These are phyloP conservation scores for Phytophthora meadii DNA, from an alignment of 352 stramenopile species.

Conservation along the genomic window DNA sequence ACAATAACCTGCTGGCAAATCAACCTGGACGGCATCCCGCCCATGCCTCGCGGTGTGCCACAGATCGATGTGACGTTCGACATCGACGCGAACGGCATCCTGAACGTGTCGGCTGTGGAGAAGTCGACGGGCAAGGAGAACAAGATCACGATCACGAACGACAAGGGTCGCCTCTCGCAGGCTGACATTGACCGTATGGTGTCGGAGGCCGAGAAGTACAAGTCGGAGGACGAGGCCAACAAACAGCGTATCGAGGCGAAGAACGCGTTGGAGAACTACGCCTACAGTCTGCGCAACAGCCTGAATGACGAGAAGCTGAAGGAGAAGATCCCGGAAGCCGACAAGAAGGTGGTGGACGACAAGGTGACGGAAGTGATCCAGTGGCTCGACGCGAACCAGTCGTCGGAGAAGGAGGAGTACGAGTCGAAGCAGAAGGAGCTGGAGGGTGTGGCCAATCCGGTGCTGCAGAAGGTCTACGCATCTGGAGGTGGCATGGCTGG, in stretches of 20 bases:
- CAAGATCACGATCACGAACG: slow-evolving; percentile 99
- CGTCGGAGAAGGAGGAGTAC: slow-evolving; percentile 82
- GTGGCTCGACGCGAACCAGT: slow-evolving; percentile 97
- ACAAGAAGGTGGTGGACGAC: slow-evolving; percentile 85
- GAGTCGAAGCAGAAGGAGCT: slow-evolving; percentile 92
- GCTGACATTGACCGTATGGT: slow-evolving; percentile 99
- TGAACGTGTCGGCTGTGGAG: slow-evolving; percentile 93
- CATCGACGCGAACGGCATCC: slow-evolving; percentile 92
- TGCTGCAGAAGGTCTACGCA: slow-evolving; percentile 87
- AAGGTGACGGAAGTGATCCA: slow-evolving; percentile 97
- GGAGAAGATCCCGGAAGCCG: slow-evolving; percentile 92
- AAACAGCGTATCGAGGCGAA: slow-evolving; percentile 96
- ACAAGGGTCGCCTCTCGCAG: slow-evolving; percentile 97
- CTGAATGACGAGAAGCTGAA: slow-evolving; percentile 94
- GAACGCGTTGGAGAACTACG: slow-evolving; percentile 97
- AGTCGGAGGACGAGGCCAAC: slow-evolving; percentile 96
- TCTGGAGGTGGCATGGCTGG: slow-evolving; percentile 50
- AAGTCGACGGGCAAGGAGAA: slow-evolving; percentile 97
- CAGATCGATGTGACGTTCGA: slow-evolving; percentile 93
- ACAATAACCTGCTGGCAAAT: slow-evolving; percentile 93
- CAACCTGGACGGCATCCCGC: slow-evolving; percentile 86
- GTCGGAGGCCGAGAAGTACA: slow-evolving; percentile 96
- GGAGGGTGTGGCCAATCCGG: slow-evolving; percentile 84
- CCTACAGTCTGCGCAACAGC: slow-evolving; percentile 93
- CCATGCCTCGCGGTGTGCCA: slow-evolving; percentile 89